A percentile compares a stretch with the other conserved stretches of the same genome.
Evolutionary conservation across 2,329 filamentous ascomycete species (phyloP).

Genomic region (Aciculosporium take): DNA sequence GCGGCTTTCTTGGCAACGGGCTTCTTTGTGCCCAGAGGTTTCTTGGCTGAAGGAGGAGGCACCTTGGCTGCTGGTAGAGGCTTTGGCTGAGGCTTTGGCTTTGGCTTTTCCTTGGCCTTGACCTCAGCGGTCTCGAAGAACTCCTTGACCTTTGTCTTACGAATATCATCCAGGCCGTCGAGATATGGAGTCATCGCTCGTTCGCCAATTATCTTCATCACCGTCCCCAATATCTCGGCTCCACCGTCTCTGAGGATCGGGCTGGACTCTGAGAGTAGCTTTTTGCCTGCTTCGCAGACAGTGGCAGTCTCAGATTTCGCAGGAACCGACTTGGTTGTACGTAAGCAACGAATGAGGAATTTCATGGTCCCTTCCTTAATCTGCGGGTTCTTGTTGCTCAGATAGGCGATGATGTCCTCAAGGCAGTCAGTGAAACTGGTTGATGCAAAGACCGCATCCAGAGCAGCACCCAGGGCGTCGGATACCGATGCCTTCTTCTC

Average conservation of each 20-base stretch:
- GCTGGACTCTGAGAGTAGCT: conserved; percentile 77
- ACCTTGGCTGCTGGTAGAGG: conserved; percentile 47
- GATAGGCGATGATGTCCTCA: conserved; percentile 75
- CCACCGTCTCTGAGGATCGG: conserved; percentile 76
- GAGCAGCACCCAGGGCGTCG: conserved; percentile 72
- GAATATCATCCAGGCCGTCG: conserved; percentile 86
- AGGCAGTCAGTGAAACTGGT: conserved; percentile 71
- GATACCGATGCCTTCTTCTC: conserved; percentile 89
- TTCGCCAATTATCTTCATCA: conserved; percentile 99
- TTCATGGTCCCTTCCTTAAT: conserved; percentile 92
- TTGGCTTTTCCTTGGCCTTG: conserved; percentile 55
- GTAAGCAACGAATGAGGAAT: conserved; percentile 79
- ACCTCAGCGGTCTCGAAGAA: conserved; percentile 53
- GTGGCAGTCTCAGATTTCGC: conserved; percentile 68
- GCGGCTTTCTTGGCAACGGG: conserved; percentile 31
- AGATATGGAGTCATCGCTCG: conserved; percentile 86
- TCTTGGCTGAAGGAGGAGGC: conserved; percentile 33
- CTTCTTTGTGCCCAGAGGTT: conserved; percentile 28
- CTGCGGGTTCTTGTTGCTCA: conserved; percentile 92
- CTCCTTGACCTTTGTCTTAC: conserved; percentile 91
- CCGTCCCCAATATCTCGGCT: conserved; percentile 78
- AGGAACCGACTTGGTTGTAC: conserved; percentile 71
- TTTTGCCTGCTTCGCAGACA: conserved; percentile 81
- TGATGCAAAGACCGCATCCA: conserved; percentile 54
- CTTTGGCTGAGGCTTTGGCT: conserved; percentile 90